These are phyloP conservation scores for Rhodotorula graminis DNA, from an alignment of 768 basidiomycete genomes.

Conservation along the genomic window DNA sequence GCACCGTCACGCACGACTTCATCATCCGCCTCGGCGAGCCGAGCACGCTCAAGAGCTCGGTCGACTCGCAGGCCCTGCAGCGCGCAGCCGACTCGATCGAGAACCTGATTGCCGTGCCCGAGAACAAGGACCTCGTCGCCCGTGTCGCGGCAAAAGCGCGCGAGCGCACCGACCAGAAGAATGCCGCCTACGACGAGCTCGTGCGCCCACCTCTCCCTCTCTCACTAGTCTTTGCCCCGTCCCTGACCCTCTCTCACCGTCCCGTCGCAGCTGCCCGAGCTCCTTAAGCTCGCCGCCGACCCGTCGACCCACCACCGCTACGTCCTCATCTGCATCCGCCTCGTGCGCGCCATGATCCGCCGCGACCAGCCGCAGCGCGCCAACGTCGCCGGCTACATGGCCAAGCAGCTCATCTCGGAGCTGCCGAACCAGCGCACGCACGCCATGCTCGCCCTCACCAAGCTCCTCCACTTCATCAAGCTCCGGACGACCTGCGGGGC, in stretches of 20 bases:
- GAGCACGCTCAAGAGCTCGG: conserved; percentile 24
- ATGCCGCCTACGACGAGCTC: conserved; percentile 38
- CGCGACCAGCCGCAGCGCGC: conserved; percentile 52
- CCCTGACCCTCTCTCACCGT: conserved; percentile 4
- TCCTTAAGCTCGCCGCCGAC: conserved; percentile 53
- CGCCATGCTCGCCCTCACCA: conserved; percentile 61
- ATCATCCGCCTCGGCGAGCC: conserved; percentile 43
- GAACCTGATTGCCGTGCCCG: conserved; percentile 6
- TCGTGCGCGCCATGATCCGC: conserved; percentile 64
- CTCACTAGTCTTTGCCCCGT: too few relatives aligned
- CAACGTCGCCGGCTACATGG: conserved; percentile 34
- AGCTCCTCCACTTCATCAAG: conserved; percentile 70
- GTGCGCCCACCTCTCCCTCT: neutral
- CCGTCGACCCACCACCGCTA: conserved; percentile 74
- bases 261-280: conserved; percentile 52
- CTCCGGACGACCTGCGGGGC: conserved; percentile 62
- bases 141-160: conserved; percentile 18
- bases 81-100: conserved; percentile 13
- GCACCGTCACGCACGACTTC: conserved; percentile 53
- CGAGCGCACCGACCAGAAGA: conserved; percentile 31
- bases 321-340: conserved; percentile 62
- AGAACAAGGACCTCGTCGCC: conserved; percentile 20
- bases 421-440: conserved; percentile 39
- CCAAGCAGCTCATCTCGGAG: conserved; percentile 39
- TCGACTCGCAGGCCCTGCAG: conserved; percentile 21